Evolutionary conservation across 2,329 filamentous ascomycete genomes (phyloP).

Genomic region (Aspergillus intermedius): DNA sequence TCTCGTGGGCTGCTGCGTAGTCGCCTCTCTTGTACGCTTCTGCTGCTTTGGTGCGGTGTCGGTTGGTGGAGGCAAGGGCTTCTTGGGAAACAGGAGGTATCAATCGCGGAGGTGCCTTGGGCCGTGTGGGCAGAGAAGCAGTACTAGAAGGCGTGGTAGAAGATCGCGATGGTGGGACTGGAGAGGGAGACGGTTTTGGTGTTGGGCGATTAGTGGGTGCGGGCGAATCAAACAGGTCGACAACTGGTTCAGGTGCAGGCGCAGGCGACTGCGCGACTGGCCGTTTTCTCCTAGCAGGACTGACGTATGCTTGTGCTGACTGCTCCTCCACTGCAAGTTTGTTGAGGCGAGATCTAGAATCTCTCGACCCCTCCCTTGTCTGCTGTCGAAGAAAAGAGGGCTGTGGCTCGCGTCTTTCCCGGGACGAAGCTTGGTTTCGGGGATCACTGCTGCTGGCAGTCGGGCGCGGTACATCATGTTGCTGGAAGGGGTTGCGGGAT

Average conservation of each 20-base stretch:
- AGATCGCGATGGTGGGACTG: conserved; percentile 34
- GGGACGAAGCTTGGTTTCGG: conserved; percentile 17
- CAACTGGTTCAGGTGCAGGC: conserved; percentile 42
- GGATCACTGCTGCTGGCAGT: conserved; percentile 13
- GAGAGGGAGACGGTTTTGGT: conserved; percentile 27
- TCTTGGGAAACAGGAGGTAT: conserved; percentile 62
- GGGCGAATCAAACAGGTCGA: conserved; percentile 58
- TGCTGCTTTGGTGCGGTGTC: conserved; percentile 71
- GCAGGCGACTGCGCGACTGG: conserved; percentile 36
- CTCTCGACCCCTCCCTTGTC: conserved; percentile 36
- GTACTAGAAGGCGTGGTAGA: conserved; percentile 35
- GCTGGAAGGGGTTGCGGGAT: conserved; percentile 20
- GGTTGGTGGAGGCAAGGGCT: conserved; percentile 67
- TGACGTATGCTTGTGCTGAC: conserved; percentile 76
- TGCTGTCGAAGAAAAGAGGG: conserved; percentile 53
- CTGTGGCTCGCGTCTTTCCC: conserved; percentile 20
- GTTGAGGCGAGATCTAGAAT: conserved; percentile 58
- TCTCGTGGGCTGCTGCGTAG: conserved; percentile 75
- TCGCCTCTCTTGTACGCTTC: conserved; percentile 92
- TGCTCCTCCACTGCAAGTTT: conserved; percentile 73
- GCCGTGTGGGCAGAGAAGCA: conserved; percentile 39
- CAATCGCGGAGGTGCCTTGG: conserved; percentile 43
- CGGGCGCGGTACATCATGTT: conserved; percentile 15
- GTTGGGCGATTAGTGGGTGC: conserved; percentile 16
- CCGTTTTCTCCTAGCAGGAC: conserved; percentile 70